phyloP scores from a whole-genome alignment of 2,329 filamentous ascomycete genomes.

The Cytospora piceicola region DNA sequence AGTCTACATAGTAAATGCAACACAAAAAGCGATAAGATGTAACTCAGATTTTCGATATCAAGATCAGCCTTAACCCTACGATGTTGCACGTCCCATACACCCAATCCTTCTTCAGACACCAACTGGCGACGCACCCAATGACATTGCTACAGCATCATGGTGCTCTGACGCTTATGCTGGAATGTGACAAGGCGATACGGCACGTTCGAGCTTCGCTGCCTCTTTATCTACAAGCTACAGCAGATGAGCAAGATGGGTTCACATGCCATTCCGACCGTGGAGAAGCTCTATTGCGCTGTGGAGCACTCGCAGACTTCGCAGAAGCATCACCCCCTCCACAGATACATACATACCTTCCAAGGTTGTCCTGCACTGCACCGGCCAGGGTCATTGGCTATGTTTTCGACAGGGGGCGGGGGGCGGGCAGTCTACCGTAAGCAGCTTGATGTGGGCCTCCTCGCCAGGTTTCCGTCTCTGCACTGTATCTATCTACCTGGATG shows the following conservation, averaged over 20 bases:
- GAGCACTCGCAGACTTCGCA: neutral
- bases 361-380: neutral
- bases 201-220: neutral
- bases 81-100: neutral
- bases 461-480: constrained; percentile 25
- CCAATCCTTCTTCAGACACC: neutral
- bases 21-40: neutral
- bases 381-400: neutral
- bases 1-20: neutral
- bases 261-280: constrained; percentile 4
- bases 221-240: neutral
- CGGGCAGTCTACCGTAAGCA: constrained; percentile 7
- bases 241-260: neutral
- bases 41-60: neutral
- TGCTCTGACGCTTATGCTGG: neutral
- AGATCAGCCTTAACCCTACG: neutral
- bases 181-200: neutral
- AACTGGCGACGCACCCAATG: neutral
- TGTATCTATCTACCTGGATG: constrained; percentile 6
- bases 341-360: neutral
- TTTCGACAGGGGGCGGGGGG: neutral
- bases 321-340: neutral
- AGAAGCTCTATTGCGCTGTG: neutral
- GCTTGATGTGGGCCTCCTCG: constrained; percentile 19
- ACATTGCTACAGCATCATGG: neutral